A percentile compares a stretch with the other conserved stretches of the same genome.
These are phyloP conservation scores for Hansenula sp. DNA, from an alignment of 1,139 yeast genomes.

Conservation along the genomic window DNA sequence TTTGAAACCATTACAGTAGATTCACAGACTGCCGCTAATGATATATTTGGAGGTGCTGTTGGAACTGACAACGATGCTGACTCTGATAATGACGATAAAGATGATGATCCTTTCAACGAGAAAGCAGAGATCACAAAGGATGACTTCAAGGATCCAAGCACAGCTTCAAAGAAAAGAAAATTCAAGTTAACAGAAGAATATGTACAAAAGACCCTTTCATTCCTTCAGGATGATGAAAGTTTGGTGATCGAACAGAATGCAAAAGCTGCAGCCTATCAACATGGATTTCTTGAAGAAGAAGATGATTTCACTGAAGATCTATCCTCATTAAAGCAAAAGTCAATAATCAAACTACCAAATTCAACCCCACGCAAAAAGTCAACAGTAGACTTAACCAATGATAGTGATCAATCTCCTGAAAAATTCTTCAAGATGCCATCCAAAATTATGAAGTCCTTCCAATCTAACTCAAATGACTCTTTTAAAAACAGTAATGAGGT, in stretches of 20 bases:
- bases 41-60: constrained; percentile 13
- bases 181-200: constrained; percentile 45
- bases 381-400: constrained; percentile 25
- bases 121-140: constrained; percentile 11
- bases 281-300: constrained; percentile 31
- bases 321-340: constrained; percentile 41
- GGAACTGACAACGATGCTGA: constrained; percentile 12
- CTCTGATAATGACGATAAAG: constrained; percentile 18
- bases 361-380: constrained; percentile 15
- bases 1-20: constrained; percentile 65
- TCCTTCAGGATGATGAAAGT: constrained; percentile 40
- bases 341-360: constrained; percentile 30
- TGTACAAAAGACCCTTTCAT: constrained; percentile 62
- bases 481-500: constrained; percentile 47
- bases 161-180: constrained; percentile 23
- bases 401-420: constrained; percentile 26
- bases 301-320: constrained; percentile 35
- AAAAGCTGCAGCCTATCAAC: constrained; percentile 32
- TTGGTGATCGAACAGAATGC: constrained; percentile 32
- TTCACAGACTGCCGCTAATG: constrained; percentile 21
- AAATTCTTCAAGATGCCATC: constrained; percentile 41
- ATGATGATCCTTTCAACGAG: constrained; percentile 17
- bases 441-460: constrained; percentile 40
- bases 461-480: constrained; percentile 33
- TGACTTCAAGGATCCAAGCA: constrained; percentile 11